A percentile compares a stretch with the other conserved stretches of the same genome.
phyloP scores from a whole-genome alignment of 2,329 filamentous ascomycete genomes.

The Leptographium procerum region DNA sequence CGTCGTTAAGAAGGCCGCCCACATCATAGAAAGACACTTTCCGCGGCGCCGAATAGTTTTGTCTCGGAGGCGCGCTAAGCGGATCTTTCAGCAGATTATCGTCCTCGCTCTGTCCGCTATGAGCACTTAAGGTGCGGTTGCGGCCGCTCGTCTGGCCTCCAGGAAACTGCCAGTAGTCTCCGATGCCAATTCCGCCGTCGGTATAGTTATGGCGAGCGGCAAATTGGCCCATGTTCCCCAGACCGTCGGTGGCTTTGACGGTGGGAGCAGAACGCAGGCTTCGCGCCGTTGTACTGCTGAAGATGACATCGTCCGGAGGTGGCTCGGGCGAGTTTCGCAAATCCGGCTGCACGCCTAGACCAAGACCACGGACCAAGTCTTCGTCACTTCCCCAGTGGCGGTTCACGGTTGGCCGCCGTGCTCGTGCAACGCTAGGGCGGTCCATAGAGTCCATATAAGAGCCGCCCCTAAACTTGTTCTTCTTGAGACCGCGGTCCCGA shows the following conservation, averaged over 20 bases:
- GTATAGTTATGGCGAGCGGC: background rate
- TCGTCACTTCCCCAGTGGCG: conserved; percentile 82
- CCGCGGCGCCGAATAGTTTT: conserved; percentile 34
- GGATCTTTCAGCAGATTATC: conserved; percentile 29
- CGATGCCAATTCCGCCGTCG: conserved; percentile 5
- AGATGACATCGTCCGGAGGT: conserved; percentile 11
- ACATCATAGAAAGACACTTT: conserved; percentile 77
- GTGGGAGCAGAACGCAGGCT: conserved; percentile 2
- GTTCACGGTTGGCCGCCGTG: conserved; percentile 39
- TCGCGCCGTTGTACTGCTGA: background rate
- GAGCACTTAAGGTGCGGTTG: conserved; percentile 20
- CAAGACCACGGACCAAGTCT: conserved; percentile 71
- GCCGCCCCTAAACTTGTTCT: conserved; percentile 64
- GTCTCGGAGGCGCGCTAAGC: conserved; percentile 25
- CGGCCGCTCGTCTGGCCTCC: conserved; percentile 20
- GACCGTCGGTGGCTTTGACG: conserved; percentile 20
- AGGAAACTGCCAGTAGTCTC: conserved; percentile 37
- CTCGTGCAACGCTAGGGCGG: conserved; percentile 23
- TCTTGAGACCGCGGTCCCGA: conserved; percentile 81
- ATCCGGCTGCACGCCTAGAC: conserved; percentile 51
- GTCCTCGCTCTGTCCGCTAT: conserved; percentile 28
- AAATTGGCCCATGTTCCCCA: conserved; percentile 21
- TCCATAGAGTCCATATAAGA: conserved; percentile 55
- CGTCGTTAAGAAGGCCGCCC: conserved; percentile 55
- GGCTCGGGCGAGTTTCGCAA: conserved; percentile 28